These are phyloP conservation scores for Globisporangium polare DNA, from an alignment of 352 stramenopile species.

Conservation along the genomic window DNA sequence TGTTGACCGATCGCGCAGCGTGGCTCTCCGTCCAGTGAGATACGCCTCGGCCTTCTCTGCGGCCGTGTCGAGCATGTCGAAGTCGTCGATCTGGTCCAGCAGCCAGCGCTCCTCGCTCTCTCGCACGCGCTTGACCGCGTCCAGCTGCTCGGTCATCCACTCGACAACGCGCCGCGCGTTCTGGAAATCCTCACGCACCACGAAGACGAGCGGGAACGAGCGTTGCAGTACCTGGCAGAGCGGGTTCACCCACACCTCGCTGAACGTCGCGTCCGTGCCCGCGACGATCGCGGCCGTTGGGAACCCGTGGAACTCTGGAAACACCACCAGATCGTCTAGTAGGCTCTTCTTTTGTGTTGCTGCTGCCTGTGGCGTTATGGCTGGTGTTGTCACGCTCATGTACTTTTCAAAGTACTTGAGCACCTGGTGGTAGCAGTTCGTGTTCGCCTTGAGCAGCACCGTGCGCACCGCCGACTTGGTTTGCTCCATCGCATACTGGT, in stretches of 20 bases:
- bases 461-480: slow-evolving; percentile 46
- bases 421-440: slow-evolving; percentile 62
- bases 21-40: neutral
- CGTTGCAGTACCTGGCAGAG: slow-evolving; percentile 61
- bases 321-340: slow-evolving; percentile 21
- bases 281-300: slow-evolving; percentile 62
- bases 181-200: slow-evolving; percentile 45
- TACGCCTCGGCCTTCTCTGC: neutral
- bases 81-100: slow-evolving; percentile 38
- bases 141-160: slow-evolving; percentile 55
- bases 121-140: slow-evolving; percentile 29
- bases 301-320: slow-evolving; percentile 45
- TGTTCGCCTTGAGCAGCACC: slow-evolving; percentile 61
- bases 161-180: slow-evolving; percentile 62
- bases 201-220: slow-evolving; percentile 63
- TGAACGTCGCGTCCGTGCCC: slow-evolving; percentile 67
- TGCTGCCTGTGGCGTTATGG: neutral
- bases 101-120: slow-evolving; percentile 58
- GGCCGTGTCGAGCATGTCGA: slow-evolving; percentile 24
- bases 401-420: slow-evolving; percentile 59
- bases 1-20: neutral
- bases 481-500: slow-evolving; percentile 58
- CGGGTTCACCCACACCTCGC: slow-evolving; percentile 70
- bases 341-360: slow-evolving; percentile 3
- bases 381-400: slow-evolving; percentile 15